Conservation (phyloP, 768 basidiomycete species). For the Rhodosporidiobolus odoratus region DNA sequence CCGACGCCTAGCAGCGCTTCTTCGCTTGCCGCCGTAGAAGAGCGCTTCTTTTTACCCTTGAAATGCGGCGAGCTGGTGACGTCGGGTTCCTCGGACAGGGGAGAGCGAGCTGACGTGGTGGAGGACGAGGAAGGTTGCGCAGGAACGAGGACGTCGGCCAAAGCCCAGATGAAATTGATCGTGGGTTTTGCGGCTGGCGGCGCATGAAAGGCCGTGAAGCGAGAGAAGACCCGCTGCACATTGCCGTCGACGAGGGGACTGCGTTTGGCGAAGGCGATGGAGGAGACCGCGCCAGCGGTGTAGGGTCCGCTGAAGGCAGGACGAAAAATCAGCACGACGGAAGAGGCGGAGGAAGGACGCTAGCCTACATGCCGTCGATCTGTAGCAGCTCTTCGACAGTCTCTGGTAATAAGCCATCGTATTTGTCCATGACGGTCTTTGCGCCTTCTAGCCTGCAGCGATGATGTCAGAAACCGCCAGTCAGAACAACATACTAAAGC, state of each 20-base stretch:
- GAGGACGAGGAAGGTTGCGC: constrained; percentile 55
- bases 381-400: constrained; percentile 74
- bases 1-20: neutral
- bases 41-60: neutral
- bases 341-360: neutral
- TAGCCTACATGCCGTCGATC: constrained; percentile 73
- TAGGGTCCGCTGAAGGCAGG: constrained; percentile 36
- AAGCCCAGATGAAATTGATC: constrained; percentile 74
- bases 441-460: constrained; percentile 60
- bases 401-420: constrained; percentile 66
- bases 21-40: neutral
- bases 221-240: constrained; percentile 31
- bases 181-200: constrained; percentile 72
- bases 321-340: neutral
- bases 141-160: constrained; percentile 65
- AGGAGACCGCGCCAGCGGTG: constrained; percentile 51
- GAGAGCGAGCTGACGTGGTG: too few relatives aligned
- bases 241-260: constrained; percentile 68
- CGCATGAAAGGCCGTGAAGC: constrained; percentile 70
- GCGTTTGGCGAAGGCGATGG: constrained; percentile 79
- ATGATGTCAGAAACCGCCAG: neutral
- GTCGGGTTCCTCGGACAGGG: too few relatives aligned
- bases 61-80: constrained; percentile 41
- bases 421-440: constrained; percentile 64
- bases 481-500: too few relatives aligned